Conservation (phyloP, 164 flowering plant genomes). For the Vitis labrusca region DNA sequence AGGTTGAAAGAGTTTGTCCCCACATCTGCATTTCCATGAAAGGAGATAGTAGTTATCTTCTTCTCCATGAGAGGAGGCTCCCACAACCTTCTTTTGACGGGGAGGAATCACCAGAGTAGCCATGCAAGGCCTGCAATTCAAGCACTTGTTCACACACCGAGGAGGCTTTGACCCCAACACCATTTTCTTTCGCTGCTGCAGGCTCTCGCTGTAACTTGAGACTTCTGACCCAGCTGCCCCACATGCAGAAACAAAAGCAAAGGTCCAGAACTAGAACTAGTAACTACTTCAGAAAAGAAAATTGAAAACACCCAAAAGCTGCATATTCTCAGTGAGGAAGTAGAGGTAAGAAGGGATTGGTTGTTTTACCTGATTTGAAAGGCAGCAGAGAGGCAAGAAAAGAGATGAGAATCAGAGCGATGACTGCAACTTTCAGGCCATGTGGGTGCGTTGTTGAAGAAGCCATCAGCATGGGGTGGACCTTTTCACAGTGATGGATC, state of each 20-base stretch:
- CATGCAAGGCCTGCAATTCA: constrained; percentile 71
- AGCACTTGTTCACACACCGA: constrained; percentile 65
- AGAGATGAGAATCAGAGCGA: constrained; percentile 28
- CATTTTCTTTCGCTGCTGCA: constrained; percentile 29
- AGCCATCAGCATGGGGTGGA: constrained; percentile 24
- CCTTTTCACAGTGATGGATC: neutral
- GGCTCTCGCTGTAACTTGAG: constrained; percentile 6
- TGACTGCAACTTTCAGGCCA: constrained; percentile 13
- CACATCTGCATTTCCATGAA: constrained; percentile 83
- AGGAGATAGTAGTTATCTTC: constrained; percentile 71
- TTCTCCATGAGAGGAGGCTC: constrained; percentile 19
- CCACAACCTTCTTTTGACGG: constrained; percentile 24
- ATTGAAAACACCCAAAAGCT: neutral
- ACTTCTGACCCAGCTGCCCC: constrained; percentile 15
- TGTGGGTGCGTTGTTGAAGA: constrained; percentile 19
- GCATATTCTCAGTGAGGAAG: no score
- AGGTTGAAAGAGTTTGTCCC: constrained; percentile 68
- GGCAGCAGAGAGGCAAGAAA: constrained; percentile 22
- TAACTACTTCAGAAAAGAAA: constrained; percentile 3
- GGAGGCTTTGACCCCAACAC: constrained; percentile 87
- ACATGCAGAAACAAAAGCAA: neutral
- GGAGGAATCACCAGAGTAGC: constrained; percentile 62
- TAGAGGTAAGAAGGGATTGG: neutral
- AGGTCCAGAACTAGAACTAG: constrained; percentile 9
- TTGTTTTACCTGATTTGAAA: constrained; percentile 30